These are phyloP conservation scores for Coprinellus micaceus DNA, from an alignment of 768 basidiomycete species.

Conservation along the genomic window DNA sequence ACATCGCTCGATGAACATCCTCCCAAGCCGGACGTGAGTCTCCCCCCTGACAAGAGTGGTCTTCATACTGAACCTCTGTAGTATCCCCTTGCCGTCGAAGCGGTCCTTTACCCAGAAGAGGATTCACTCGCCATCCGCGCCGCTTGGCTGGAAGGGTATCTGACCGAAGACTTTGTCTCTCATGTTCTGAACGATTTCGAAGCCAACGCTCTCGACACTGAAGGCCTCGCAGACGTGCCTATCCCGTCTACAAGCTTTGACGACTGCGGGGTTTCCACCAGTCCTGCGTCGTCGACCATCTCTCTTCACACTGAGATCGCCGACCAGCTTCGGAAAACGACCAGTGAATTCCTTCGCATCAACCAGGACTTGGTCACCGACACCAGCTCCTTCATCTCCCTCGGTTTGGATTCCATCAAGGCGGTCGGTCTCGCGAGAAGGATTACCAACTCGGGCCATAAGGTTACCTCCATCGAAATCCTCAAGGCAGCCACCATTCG, in stretches of 20 bases:
- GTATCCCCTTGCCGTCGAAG: slow-evolving; percentile 31
- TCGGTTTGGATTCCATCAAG: slow-evolving; percentile 47
- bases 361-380: slow-evolving; percentile 17
- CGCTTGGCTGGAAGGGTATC: slow-evolving; percentile 20
- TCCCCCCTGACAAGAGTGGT: too few relatives aligned
- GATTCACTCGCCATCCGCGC: slow-evolving; percentile 24
- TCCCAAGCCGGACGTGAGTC: slow-evolving; percentile 30
- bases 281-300: neutral
- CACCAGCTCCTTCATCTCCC: slow-evolving; percentile 37
- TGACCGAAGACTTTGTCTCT: slow-evolving; percentile 7
- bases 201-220: slow-evolving; percentile 13
- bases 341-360: slow-evolving; percentile 25
- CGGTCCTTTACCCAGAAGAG: slow-evolving; percentile 21
- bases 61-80: slow-evolving; percentile 12
- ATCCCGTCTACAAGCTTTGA: neutral
- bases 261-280: neutral
- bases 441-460: slow-evolving; percentile 30
- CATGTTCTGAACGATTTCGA: slow-evolving; percentile 24
- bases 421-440: slow-evolving; percentile 39
- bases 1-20: slow-evolving; percentile 25
- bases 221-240: slow-evolving; percentile 6
- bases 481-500: slow-evolving; percentile 27
- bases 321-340: slow-evolving; percentile 11
- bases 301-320: neutral
- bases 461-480: slow-evolving; percentile 33